Percentiles rank a stretch among this genome's conserved stretches.
Evolutionary conservation across 2,329 filamentous ascomycete genomes (phyloP).

Genomic region (Septoria linicola): DNA sequence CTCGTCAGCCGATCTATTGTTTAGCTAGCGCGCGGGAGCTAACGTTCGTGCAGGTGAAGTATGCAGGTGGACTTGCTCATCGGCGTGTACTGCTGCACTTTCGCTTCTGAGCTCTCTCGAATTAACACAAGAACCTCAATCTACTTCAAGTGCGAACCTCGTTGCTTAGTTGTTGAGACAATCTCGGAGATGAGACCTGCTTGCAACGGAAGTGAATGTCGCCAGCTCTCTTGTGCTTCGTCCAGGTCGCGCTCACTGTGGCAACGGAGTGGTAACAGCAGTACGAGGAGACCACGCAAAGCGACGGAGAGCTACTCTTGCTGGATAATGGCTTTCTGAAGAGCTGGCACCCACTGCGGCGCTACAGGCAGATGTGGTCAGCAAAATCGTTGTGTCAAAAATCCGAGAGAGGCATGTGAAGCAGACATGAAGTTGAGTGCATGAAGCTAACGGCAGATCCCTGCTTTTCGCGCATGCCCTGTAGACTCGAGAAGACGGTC

Average conservation of each 20-base stretch:
- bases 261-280: too few species aligned
- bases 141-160: background rate
- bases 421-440: background rate
- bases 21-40: background rate
- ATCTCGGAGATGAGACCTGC: background rate
- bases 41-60: background rate
- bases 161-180: background rate
- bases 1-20: background rate
- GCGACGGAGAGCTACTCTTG: too few species aligned
- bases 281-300: too few species aligned
- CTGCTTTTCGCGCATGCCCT: background rate
- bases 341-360: too few species aligned
- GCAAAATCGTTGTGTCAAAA: too few species aligned
- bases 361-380: too few species aligned
- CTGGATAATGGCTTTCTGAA: too few species aligned
- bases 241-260: too few species aligned
- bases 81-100: background rate
- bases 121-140: background rate
- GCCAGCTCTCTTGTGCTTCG: too few species aligned
- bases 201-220: background rate
- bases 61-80: background rate
- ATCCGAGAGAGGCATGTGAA: too few species aligned
- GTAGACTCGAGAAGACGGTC: too few species aligned
- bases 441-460: background rate
- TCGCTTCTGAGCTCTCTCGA: background rate